Percentiles rank a stretch among this genome's conserved stretches.
phyloP scores from a whole-genome alignment of 345 rosid genomes.

The Boechera stricta region DNA sequence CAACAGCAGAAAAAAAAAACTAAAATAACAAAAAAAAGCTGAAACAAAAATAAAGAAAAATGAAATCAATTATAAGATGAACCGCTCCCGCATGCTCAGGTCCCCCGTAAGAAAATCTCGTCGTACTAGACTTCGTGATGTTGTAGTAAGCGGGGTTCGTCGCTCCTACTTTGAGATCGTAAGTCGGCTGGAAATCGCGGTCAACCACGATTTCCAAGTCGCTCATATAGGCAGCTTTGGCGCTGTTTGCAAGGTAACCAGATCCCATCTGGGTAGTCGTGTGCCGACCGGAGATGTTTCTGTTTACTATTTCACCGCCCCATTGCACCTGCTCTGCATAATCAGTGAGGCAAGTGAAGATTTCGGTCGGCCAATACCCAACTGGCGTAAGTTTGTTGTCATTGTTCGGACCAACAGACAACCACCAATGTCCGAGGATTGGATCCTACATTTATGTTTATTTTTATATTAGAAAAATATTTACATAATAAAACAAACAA shows the following conservation, averaged over 20 bases:
- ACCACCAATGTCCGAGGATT: not conserved
- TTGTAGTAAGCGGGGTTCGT: not conserved
- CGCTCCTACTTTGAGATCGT: not conserved
- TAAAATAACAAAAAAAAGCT: not conserved
- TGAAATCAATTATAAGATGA: not conserved
- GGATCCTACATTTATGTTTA: not conserved
- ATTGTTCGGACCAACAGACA: not conserved
- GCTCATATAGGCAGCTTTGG: not conserved
- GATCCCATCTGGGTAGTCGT: conserved; percentile 5
- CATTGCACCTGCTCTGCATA: not conserved
- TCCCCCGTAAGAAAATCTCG: not conserved
- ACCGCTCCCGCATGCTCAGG: not conserved
- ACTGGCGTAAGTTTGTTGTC: not conserved
- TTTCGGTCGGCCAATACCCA: not conserved
- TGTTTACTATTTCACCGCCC: conserved; percentile 1
- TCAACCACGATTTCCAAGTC: not conserved
- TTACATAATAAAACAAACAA: not conserved
- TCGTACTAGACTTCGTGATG: not conserved
- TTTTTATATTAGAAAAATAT: not conserved
- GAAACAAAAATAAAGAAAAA: not conserved
- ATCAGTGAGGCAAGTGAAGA: not conserved
- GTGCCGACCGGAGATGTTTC: not conserved
- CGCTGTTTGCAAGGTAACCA: not conserved
- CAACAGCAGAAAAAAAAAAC: not conserved
- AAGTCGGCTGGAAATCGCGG: not conserved